phyloP scores from a whole-genome alignment of 805 yeast species.

The Clavispora santaluciae region DNA sequence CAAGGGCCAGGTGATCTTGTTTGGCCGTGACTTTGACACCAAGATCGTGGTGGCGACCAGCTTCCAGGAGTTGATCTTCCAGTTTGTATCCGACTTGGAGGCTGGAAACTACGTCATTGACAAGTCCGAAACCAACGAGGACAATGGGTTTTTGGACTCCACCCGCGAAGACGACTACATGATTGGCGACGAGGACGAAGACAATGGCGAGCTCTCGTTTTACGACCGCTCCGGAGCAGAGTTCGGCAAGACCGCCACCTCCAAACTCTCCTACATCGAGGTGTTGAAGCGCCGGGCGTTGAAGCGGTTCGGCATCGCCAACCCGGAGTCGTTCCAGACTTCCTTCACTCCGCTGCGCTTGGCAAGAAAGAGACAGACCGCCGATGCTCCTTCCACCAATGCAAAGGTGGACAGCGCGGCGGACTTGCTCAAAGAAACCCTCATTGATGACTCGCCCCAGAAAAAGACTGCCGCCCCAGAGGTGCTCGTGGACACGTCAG shows the following conservation, averaged over 20 bases:
- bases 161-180: constrained; percentile 37
- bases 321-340: constrained; percentile 31
- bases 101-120: constrained; percentile 39
- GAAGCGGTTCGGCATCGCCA: constrained; percentile 34
- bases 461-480: constrained; percentile 1
- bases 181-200: constrained; percentile 44
- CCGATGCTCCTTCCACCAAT: background rate
- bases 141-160: constrained; percentile 34
- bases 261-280: constrained; percentile 36
- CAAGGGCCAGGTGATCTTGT: constrained; percentile 17
- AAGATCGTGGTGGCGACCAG: constrained; percentile 16
- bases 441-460: constrained; percentile 27
- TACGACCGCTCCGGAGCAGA: constrained; percentile 34
- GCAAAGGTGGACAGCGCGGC: constrained; percentile 22
- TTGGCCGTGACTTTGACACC: constrained; percentile 17
- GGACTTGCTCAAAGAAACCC: constrained; percentile 38
- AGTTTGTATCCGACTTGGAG: constrained; percentile 37
- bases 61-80: constrained; percentile 38
- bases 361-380: constrained; percentile 4
- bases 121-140: constrained; percentile 23
- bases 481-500: background rate
- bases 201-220: constrained; percentile 38
- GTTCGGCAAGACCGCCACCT: constrained; percentile 26
- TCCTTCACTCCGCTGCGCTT: constrained; percentile 33
- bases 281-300: constrained; percentile 39